Conservation (phyloP, 2,329 filamentous ascomycete species). For the Aspergillus persii region DNA sequence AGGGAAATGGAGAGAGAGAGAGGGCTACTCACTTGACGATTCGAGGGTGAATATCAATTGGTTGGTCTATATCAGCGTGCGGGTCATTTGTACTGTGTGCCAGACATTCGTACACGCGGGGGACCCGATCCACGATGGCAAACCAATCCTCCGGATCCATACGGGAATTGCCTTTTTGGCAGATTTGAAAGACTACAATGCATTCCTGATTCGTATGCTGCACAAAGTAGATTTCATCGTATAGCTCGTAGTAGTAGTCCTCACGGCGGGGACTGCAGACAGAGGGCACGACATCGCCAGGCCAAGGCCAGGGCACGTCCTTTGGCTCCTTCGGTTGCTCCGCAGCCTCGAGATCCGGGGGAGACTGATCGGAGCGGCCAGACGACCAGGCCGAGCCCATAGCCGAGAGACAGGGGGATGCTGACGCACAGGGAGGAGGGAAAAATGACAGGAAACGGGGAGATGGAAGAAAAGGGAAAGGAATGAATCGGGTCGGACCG, state of each 20-base stretch:
- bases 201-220: slow-evolving; percentile 2
- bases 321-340: no score
- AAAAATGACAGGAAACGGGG: no score
- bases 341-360: no score
- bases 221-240: slow-evolving; percentile 5
- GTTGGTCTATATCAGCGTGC: slow-evolving; percentile 1
- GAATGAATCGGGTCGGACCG: no score
- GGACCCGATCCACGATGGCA: slow-evolving; percentile 4
- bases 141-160: slow-evolving; percentile 6
- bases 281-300: slow-evolving; percentile 3
- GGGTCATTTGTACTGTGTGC: not conserved
- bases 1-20: not conserved
- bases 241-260: slow-evolving; percentile 6
- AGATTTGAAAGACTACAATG: slow-evolving; percentile 5
- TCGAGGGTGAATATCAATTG: slow-evolving; percentile 3
- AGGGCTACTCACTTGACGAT: slow-evolving; percentile 2
- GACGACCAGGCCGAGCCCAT: no score
- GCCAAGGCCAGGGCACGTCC: no score
- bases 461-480: no score
- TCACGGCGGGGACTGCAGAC: slow-evolving; percentile 1
- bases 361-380: no score
- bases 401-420: no score
- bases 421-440: no score
- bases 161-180: slow-evolving; percentile 4
- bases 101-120: slow-evolving; percentile 7